Conservation (phyloP, 106 monocot species). For the Chionographis japonica region DNA sequence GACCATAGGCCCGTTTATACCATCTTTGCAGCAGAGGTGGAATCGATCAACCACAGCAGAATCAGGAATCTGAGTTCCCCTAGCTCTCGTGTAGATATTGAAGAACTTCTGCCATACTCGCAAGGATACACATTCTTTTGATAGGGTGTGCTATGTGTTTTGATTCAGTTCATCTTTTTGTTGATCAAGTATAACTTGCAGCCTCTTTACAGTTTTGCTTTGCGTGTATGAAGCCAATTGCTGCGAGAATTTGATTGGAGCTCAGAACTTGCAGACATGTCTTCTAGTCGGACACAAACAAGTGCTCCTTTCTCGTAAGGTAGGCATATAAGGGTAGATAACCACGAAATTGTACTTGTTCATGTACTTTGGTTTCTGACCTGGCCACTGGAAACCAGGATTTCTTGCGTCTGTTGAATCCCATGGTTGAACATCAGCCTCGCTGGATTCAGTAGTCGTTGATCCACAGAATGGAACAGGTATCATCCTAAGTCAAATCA, state of each 20-base stretch:
- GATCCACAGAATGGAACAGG: too few species aligned
- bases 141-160: slow-evolving; percentile 1
- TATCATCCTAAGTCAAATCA: too few species aligned
- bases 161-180: neutral
- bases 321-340: too few species aligned
- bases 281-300: too few species aligned
- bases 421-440: too few species aligned
- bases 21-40: slow-evolving; percentile 56
- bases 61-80: slow-evolving; percentile 29
- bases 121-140: slow-evolving; percentile 46
- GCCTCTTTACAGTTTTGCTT: neutral
- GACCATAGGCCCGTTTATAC: slow-evolving; percentile 71
- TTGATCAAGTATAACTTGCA: neutral
- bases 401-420: too few species aligned
- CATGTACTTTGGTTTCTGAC: too few species aligned
- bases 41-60: slow-evolving; percentile 29
- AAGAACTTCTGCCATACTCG: slow-evolving; percentile 57
- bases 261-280: too few species aligned
- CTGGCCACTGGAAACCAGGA: too few species aligned
- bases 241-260: neutral
- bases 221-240: neutral
- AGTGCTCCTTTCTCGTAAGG: too few species aligned
- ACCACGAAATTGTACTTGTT: too few species aligned
- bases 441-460: too few species aligned
- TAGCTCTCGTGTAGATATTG: slow-evolving; percentile 45